A percentile compares a stretch with the other conserved stretches of the same genome.
Evolutionary conservation across 371 early-diverging fungal species (phyloP).

Genomic region (Mucor ambiguus): DNA sequence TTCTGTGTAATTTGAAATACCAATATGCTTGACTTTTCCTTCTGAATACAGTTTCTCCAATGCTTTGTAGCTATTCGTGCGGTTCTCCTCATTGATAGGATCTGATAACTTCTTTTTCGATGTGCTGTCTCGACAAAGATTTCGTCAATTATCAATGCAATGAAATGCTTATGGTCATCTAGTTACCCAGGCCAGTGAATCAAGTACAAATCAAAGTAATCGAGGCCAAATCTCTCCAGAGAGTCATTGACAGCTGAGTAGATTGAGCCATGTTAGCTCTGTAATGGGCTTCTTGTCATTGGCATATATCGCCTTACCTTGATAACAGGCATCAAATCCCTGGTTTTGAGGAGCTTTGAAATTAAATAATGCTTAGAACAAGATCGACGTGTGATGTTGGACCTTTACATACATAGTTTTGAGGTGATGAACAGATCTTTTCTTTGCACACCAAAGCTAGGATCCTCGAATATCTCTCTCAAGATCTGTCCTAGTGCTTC

Average conservation of each 20-base stretch:
- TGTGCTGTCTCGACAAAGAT: slow-evolving; percentile 18
- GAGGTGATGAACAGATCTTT: slow-evolving; percentile 92
- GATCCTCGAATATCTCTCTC: slow-evolving; percentile 59
- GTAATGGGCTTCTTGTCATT: neutral
- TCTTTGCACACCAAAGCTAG: slow-evolving; percentile 61
- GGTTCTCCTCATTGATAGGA: slow-evolving; percentile 60
- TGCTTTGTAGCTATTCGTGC: slow-evolving; percentile 59
- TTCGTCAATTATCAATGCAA: neutral
- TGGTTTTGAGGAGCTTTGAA: slow-evolving; percentile 76
- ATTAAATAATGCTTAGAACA: neutral
- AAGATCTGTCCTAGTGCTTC: slow-evolving; percentile 74
- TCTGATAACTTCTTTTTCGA: slow-evolving; percentile 39
- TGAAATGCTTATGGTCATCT: neutral
- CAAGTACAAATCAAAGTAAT: slow-evolving; percentile 82
- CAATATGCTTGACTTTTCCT: slow-evolving; percentile 61
- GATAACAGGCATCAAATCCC: slow-evolving; percentile 69
- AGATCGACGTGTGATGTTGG: neutral
- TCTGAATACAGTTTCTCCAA: slow-evolving; percentile 56
- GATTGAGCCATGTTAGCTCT: neutral
- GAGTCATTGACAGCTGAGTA: slow-evolving; percentile 54
- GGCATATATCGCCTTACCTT: slow-evolving; percentile 38
- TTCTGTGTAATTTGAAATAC: slow-evolving; percentile 78
- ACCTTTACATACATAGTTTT: slow-evolving; percentile 72
- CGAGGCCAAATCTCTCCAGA: slow-evolving; percentile 62
- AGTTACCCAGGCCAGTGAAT: slow-evolving; percentile 66